A percentile compares a stretch with the other conserved stretches of the same genome.
Conservation (phyloP, 306 rosid species). For the Cucurbita argyrosperma region DNA sequence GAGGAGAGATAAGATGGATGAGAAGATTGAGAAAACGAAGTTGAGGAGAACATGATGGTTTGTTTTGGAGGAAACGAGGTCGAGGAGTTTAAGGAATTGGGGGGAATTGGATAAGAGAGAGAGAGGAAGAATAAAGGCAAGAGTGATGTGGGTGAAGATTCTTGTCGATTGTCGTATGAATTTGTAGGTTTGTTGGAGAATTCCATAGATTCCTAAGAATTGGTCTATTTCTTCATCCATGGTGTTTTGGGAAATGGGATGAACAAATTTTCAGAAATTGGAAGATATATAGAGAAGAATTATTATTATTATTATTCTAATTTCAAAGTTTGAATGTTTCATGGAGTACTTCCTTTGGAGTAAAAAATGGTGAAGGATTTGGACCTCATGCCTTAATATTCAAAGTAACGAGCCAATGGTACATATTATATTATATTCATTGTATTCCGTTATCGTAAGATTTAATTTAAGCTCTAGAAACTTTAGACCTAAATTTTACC, state of each 20-base stretch:
- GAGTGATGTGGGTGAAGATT: slow-evolving; percentile 11
- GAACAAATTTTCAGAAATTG: neutral
- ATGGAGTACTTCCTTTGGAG: no score
- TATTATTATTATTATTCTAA: neutral
- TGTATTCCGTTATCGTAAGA: no score
- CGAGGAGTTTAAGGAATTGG: neutral
- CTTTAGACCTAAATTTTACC: no score
- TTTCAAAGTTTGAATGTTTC: no score
- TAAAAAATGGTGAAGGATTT: no score
- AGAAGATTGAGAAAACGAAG: slow-evolving; percentile 8
- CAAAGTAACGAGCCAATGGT: no score
- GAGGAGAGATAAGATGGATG: slow-evolving; percentile 16
- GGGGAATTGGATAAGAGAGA: slow-evolving; percentile 6
- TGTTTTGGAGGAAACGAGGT: neutral
- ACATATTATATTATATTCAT: no score
- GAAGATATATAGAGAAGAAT: neutral
- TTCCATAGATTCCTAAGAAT: slow-evolving; percentile 14
- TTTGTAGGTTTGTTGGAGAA: slow-evolving; percentile 11
- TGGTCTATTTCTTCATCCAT: slow-evolving; percentile 23
- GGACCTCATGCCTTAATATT: no score
- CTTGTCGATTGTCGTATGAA: slow-evolving; percentile 5
- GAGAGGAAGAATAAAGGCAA: slow-evolving; percentile 17
- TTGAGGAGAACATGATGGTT: slow-evolving; percentile 4
- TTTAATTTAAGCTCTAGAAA: no score
- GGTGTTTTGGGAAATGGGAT: neutral